Evolutionary conservation across 108 stramenopile species (phyloP).

Genomic region (Nannochloropsis gaditana): DNA sequence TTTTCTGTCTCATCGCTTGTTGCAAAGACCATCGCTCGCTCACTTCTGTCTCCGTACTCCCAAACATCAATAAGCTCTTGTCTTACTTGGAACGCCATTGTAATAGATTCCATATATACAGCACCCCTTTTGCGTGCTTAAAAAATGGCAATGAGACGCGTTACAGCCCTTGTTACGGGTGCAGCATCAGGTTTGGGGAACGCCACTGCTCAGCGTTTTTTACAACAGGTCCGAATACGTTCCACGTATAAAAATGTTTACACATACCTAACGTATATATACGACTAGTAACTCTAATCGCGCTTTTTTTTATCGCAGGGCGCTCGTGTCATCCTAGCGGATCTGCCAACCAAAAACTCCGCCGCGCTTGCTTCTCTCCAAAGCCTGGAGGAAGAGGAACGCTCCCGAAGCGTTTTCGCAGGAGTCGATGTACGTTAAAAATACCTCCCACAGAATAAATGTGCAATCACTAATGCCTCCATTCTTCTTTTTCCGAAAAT

Average conservation of each 20-base stretch:
- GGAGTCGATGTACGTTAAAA: background rate
- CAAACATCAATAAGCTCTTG: too few species aligned
- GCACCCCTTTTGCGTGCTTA: background rate
- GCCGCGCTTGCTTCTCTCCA: background rate
- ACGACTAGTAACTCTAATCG: too few species aligned
- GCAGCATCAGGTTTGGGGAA: conserved; percentile 82
- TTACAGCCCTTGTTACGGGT: conserved; percentile 67
- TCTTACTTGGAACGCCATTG: too few species aligned
- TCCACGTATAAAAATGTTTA: background rate
- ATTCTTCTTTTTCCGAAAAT: background rate
- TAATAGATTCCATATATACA: too few species aligned
- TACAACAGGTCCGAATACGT: background rate
- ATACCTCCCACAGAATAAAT: too few species aligned
- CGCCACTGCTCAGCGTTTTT: conserved; percentile 70
- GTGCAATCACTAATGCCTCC: too few species aligned
- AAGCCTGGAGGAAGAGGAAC: background rate
- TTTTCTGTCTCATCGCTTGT: too few species aligned
- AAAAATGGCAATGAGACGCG: background rate
- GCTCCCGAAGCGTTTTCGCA: background rate
- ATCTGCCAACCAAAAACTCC: background rate
- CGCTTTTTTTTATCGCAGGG: background rate
- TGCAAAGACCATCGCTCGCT: too few species aligned
- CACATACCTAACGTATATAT: too few species aligned
- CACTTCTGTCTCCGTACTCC: too few species aligned
- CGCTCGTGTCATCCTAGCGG: background rate